Evolutionary conservation across 768 basidiomycete species (phyloP).

Genomic region (Saitozyma sp.): DNA sequence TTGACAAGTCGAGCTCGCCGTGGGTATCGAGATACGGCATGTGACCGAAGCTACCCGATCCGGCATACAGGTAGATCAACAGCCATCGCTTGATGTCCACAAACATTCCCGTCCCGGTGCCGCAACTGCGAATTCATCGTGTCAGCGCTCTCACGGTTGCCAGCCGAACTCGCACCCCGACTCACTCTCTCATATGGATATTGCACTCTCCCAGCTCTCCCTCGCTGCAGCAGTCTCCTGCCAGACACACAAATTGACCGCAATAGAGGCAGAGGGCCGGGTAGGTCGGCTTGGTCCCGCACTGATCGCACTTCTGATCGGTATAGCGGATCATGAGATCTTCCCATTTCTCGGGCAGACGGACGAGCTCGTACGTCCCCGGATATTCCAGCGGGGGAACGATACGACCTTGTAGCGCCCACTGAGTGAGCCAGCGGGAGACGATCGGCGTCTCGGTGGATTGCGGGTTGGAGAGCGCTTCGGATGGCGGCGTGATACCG

Average conservation of each 20-base stretch:
- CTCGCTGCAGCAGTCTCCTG: conserved; percentile 84
- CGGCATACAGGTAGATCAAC: conserved; percentile 82
- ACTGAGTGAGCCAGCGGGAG: conserved; percentile 86
- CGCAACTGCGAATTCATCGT: conserved; percentile 63
- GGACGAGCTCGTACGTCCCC: conserved; percentile 74
- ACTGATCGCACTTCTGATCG: conserved; percentile 70
- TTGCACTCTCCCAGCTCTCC: conserved; percentile 83
- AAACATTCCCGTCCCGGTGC: conserved; percentile 82
- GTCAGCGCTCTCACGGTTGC: neutral
- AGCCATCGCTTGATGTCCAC: conserved; percentile 90
- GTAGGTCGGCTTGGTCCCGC: conserved; percentile 74
- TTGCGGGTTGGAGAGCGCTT: conserved; percentile 46
- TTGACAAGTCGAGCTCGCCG: conserved; percentile 86
- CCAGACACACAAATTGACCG: conserved; percentile 81
- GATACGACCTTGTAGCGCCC: conserved; percentile 74
- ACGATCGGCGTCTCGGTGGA: conserved; percentile 54
- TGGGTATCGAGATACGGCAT: conserved; percentile 93
- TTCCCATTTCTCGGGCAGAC: conserved; percentile 78
- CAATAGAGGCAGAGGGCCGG: conserved; percentile 92
- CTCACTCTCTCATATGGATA: conserved; percentile 89
- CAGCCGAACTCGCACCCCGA: conserved; percentile 25
- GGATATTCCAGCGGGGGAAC: conserved; percentile 79
- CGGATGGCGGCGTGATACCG: conserved; percentile 74
- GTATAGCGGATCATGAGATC: conserved; percentile 74
- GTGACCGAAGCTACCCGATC: conserved; percentile 80